Percentiles rank a stretch among this genome's conserved stretches.
phyloP scores from a whole-genome alignment of 1,284 basidiomycete genomes.

The Gastroboletus turbinatus region DNA sequence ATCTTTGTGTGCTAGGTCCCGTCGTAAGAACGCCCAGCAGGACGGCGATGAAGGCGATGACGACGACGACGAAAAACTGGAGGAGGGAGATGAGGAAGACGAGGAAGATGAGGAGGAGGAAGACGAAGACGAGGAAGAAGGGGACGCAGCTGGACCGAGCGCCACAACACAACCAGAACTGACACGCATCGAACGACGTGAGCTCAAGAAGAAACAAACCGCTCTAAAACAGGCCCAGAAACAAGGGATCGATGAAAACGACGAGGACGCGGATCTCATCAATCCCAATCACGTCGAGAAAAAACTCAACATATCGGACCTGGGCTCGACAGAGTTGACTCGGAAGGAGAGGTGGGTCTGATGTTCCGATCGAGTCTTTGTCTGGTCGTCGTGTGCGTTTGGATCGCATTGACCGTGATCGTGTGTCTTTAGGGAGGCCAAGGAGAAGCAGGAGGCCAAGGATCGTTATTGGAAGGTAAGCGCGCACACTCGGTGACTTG shows the following conservation, averaged over 20 bases:
- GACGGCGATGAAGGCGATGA: neutral
- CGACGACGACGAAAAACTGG: neutral
- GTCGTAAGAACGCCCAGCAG: constrained; percentile 5
- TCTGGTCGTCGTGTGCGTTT: neutral
- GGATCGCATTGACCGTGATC: constrained; percentile 2
- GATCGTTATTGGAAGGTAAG: constrained; percentile 82
- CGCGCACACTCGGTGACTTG: neutral
- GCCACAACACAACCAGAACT: constrained; percentile 45
- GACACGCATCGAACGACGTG: constrained; percentile 63
- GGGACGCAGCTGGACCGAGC: constrained; percentile 37
- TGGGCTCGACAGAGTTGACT: constrained; percentile 56
- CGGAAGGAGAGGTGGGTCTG: constrained; percentile 65
- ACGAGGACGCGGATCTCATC: constrained; percentile 60
- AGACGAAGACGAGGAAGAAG: constrained; percentile 35
- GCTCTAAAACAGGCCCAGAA: constrained; percentile 44
- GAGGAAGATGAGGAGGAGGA: constrained; percentile 40
- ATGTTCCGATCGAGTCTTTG: neutral
- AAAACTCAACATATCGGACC: constrained; percentile 65
- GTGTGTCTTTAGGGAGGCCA: constrained; percentile 64
- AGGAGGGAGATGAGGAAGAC: constrained; percentile 28
- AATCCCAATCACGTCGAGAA: constrained; percentile 71
- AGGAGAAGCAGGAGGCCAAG: constrained; percentile 86
- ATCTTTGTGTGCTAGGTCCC: constrained; percentile 14
- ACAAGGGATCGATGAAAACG: constrained; percentile 44
- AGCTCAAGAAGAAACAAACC: constrained; percentile 71